A percentile compares a stretch with the other conserved stretches of the same genome.
Evolutionary conservation across 208 protist species (phyloP).

Genomic region (Borovskyia barvae): DNA sequence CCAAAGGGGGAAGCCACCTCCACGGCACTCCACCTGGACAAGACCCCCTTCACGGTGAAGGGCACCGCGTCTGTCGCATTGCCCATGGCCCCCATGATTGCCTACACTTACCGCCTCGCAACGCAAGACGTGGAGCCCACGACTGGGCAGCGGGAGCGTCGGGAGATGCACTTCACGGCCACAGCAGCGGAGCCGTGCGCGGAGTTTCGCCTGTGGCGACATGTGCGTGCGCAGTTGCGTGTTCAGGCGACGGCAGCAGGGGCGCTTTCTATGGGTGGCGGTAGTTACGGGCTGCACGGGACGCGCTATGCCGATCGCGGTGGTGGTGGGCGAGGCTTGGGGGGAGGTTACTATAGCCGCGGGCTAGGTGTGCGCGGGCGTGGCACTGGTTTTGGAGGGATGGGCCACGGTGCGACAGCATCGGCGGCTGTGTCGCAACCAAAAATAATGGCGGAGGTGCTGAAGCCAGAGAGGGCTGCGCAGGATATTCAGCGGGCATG

Average conservation of each 20-base stretch:
- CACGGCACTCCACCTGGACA: no score
- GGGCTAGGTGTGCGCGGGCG: constrained; percentile 3
- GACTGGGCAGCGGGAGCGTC: constrained; percentile 10
- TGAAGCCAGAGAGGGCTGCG: constrained; percentile 3
- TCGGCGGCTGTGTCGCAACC: background rate
- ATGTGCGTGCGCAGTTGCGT: constrained; percentile 17
- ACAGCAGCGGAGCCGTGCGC: constrained; percentile 12
- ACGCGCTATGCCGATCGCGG: constrained; percentile 17
- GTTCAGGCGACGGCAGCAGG: background rate
- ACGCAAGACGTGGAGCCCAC: constrained; percentile 9
- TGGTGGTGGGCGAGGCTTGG: background rate
- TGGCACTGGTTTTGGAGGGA: constrained; percentile 1
- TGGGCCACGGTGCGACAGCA: background rate
- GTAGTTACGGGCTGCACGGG: constrained; percentile 11
- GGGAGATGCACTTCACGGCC: background rate
- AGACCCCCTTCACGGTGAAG: background rate
- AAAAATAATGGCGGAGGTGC: constrained; percentile 14
- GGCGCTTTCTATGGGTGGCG: background rate
- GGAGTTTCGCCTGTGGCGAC: constrained; percentile 20
- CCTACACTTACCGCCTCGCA: constrained; percentile 12
- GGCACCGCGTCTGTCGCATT: background rate
- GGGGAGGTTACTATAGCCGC: constrained; percentile 12
- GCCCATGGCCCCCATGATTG: constrained; percentile 2
- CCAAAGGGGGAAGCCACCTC: no score
- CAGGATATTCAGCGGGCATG: constrained; percentile 24